Conservation (phyloP, 305 asterid genomes). For the Fraxinus nigra region DNA sequence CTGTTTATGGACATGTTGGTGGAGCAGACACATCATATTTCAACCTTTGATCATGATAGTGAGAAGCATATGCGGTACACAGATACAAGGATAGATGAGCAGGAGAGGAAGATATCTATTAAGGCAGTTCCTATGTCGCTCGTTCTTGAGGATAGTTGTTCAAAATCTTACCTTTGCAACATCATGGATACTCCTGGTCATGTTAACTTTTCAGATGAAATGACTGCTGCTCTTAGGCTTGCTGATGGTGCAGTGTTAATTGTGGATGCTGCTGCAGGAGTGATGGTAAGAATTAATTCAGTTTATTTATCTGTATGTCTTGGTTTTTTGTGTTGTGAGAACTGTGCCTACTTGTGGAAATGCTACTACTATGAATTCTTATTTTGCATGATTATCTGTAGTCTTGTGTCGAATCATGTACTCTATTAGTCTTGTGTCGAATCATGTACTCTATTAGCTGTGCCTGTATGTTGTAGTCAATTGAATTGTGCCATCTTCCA, state of each 20-base stretch:
- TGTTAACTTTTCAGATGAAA: slow-evolving; percentile 96
- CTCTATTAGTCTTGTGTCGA: neutral
- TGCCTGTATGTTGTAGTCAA: neutral
- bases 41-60: slow-evolving; percentile 86
- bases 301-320: neutral
- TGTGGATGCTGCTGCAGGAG: slow-evolving; percentile 99
- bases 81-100: slow-evolving; percentile 96
- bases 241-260: slow-evolving; percentile 97
- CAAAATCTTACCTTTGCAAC: slow-evolving; percentile 89
- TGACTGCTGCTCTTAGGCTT: slow-evolving; percentile 95
- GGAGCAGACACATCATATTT: slow-evolving; percentile 94
- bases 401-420: neutral
- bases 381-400: neutral
- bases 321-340: neutral
- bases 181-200: slow-evolving; percentile 97
- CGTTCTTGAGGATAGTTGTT: slow-evolving; percentile 87
- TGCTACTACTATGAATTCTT: neutral
- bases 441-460: neutral
- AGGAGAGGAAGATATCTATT: slow-evolving; percentile 90
- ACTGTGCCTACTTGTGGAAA: neutral
- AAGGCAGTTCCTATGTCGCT: slow-evolving; percentile 92
- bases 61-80: slow-evolving; percentile 98
- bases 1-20: slow-evolving; percentile 94
- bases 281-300: slow-evolving; percentile 55
- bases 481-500: neutral